phyloP scores from a whole-genome alignment of 2,329 filamentous ascomycete genomes.

The Lasiodiplodia citricola region DNA sequence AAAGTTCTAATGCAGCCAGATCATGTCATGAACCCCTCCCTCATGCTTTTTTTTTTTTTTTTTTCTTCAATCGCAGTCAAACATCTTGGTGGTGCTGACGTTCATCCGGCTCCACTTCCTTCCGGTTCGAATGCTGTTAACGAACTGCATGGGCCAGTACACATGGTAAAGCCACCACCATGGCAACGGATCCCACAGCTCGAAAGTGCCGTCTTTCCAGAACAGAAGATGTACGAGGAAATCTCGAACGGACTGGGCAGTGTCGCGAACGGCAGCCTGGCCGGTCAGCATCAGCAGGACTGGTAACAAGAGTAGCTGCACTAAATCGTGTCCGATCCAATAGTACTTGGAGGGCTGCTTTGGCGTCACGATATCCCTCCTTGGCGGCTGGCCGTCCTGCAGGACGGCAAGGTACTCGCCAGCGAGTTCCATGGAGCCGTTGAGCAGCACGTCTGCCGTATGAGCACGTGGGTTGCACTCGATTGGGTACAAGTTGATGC shows the following conservation, averaged over 20 bases:
- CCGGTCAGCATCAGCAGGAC: slow-evolving; percentile 25
- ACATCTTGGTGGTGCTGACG: slow-evolving; percentile 69
- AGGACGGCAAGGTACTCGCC: slow-evolving; percentile 61
- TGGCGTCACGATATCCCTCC: slow-evolving; percentile 27
- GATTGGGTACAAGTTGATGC: slow-evolving; percentile 64
- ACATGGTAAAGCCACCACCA: slow-evolving; percentile 59
- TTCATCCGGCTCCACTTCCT: slow-evolving; percentile 69
- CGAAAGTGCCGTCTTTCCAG: slow-evolving; percentile 59
- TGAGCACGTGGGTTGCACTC: slow-evolving; percentile 75
- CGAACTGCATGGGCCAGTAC: slow-evolving; percentile 61
- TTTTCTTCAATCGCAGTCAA: slow-evolving; percentile 38
- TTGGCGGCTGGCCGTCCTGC: slow-evolving; percentile 27
- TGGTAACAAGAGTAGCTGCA: slow-evolving; percentile 56
- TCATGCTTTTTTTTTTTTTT: too few species aligned
- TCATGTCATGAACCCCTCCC: not conserved
- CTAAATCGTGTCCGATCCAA: slow-evolving; percentile 72
- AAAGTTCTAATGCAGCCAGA: not conserved
- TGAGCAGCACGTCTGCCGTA: slow-evolving; percentile 69
- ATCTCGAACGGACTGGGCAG: slow-evolving; percentile 29
- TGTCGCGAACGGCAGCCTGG: slow-evolving; percentile 1
- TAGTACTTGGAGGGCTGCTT: slow-evolving; percentile 52
- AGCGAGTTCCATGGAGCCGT: slow-evolving; percentile 49
- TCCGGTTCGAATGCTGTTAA: slow-evolving; percentile 50
- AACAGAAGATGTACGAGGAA: slow-evolving; percentile 50
- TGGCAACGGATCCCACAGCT: slow-evolving; percentile 56